Evolutionary conservation across 2,329 filamentous ascomycete genomes (phyloP), one percentile per base, ranked within the genome.

Genomic region (Aspergillus pseudoterreus): DNA sequence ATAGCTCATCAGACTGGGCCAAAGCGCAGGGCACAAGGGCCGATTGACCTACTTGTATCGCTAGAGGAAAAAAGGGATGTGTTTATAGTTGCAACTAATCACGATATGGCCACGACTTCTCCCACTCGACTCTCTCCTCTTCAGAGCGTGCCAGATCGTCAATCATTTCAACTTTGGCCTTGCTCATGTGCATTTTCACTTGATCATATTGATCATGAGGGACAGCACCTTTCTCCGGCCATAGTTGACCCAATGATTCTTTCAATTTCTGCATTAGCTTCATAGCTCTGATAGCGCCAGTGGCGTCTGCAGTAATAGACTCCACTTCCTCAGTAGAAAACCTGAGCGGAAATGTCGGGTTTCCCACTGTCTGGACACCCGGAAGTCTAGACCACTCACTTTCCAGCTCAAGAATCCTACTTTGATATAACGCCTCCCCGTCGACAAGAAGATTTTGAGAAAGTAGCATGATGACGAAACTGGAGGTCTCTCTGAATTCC

Each of bases 81-180:
- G 8, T 30, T 4, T 30, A 30, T 30, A 30, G 11, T 30, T 38
- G 35, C 15, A 38, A 38, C 35, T 44, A 24, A 4, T 22, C 14
- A 44, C 45, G 27, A 30, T 9, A 76, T 80, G 50, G 74, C 69
- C 54, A 58, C 48, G 52, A 6, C 22, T 51, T 36, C 30, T 53
- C 44, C 53, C 55, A 59, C 5, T 41, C 56, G 36, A 35, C 15
- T n/a, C 6, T 47, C 12, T 59, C 57, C 15, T 19, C 35, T 30
- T 58, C 49, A 24, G 52, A 49, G 41, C 47, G 44, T 30, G 50
- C 53, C 2, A 58, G 48, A 22, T 24, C 41, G 11, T 22, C 38
- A 50, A 58, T 49, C 15, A 56, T 30, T 14, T 56, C 55, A 11
- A 35, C 22, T 33, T 59, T 55, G 1, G 52, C 52, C 43, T 59